Evolutionary conservation across 768 basidiomycete genomes (phyloP).

Genomic region (Rossbeevera mucosa): DNA sequence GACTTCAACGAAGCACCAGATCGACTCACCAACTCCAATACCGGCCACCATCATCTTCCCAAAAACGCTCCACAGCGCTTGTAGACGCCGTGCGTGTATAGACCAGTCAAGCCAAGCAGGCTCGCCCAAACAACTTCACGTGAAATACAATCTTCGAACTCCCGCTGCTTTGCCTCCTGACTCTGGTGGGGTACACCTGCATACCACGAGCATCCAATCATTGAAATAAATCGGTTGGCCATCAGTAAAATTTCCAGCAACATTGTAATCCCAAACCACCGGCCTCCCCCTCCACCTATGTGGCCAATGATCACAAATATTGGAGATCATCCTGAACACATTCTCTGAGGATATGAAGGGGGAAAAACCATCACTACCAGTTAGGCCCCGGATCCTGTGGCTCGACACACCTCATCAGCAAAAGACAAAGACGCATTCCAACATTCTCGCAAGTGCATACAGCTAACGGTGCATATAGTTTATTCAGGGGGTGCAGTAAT

Average conservation of each 20-base stretch:
- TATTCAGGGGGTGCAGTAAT: constrained; percentile 19
- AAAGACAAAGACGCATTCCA: neutral
- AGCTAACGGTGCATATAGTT: constrained; percentile 5
- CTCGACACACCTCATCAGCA: neutral
- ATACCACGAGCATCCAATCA: too few relatives aligned
- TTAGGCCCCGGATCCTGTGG: too few relatives aligned
- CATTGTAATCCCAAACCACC: too few relatives aligned
- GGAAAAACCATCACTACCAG: too few relatives aligned
- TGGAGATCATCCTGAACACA: too few relatives aligned
- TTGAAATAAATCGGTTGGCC: too few relatives aligned
- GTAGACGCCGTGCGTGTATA: constrained; percentile 63
- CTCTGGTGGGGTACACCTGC: neutral
- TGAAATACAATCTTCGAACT: constrained; percentile 55
- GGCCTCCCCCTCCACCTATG: too few relatives aligned
- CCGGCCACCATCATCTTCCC: constrained; percentile 63
- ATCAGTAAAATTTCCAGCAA: too few relatives aligned
- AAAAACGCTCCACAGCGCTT: constrained; percentile 54
- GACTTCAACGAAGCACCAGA: neutral
- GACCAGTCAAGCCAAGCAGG: constrained; percentile 56
- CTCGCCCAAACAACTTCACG: constrained; percentile 67
- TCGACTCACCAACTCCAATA: constrained; percentile 53
- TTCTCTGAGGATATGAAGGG: too few relatives aligned
- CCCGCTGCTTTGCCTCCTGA: constrained; percentile 10
- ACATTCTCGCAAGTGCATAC: neutral
- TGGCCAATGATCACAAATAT: too few relatives aligned